Base-by-base conservation (phyloP, 352 stramenopile genomes). In the Phytophthora kernoviae region DNA sequence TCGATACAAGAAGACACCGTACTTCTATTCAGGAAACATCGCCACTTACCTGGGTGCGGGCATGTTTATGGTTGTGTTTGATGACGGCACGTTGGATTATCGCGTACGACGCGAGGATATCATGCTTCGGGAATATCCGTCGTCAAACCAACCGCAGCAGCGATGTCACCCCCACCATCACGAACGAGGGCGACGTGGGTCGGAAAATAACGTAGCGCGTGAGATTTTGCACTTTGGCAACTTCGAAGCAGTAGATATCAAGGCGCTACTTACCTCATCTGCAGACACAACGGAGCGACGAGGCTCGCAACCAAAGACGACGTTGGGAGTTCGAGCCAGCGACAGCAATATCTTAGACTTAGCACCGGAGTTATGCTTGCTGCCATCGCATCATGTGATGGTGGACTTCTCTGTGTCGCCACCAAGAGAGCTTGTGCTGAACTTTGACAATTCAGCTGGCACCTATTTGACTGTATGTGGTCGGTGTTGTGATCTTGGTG, bases 41-140 rank as follows among this genome's bases (percentile, higher is more conserved):
- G 83, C 83, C 3, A 90, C 83, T 2, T 91, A 91, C 61, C 67
- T 93, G 0, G 81, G 81, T 1, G 65, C 58, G 2, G 79, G 77
- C 0, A 55, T 90, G 36, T 93, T 93, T 53, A 93, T 93, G 81
- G 51, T 93, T 12, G 76, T 93, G 17, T 91, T 90, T 56, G 83
- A 93, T 41, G 83, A 93, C 53, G 83, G 83, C 26, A 82, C 79
- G 22, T 57, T 91, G 1, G 80, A 88, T 53, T 93, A 93, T 62
- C 79, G 79, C 20, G 68, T 90, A 11, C 74, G 73, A 20, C 75
- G 81, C 0, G 83, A 91, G 27, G 81, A 93, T 27, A 84, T 93
- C 20, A 71, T 90, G 58, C 22, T 87, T 22, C 70, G 69, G 6
- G 39, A 75, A 12, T 41, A 52, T 26, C 33, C 42, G n/a, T 1